Evolutionary conservation across 495 filamentous ascomycete genomes (phyloP).

Genomic region (Glarea lozoyensis): DNA sequence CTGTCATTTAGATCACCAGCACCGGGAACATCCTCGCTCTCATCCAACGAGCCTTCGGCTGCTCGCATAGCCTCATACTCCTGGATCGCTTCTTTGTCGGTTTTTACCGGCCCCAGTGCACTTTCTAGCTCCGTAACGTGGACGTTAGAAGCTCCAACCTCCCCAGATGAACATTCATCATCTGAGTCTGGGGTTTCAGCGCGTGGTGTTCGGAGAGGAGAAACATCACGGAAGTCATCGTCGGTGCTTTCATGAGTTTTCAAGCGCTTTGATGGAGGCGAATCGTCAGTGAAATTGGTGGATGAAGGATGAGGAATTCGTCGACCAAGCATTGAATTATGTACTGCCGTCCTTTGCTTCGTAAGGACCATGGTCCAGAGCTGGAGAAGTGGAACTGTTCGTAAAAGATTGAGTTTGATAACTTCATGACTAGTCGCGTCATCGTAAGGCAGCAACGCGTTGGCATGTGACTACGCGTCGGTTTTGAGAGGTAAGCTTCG

Average conservation of each 20-base stretch:
- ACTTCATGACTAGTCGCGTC: neutral
- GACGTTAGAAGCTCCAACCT: slow-evolving; percentile 21
- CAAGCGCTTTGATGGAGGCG: slow-evolving; percentile 27
- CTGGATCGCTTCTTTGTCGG: slow-evolving; percentile 62
- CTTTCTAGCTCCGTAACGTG: slow-evolving; percentile 66
- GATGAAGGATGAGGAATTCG: slow-evolving; percentile 25
- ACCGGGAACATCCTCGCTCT: no score
- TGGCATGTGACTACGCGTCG: no score
- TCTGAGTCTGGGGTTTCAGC: slow-evolving; percentile 16
- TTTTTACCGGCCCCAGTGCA: slow-evolving; percentile 58
- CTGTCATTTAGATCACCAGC: slow-evolving; percentile 20
- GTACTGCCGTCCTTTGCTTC: slow-evolving; percentile 6
- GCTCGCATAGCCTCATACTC: slow-evolving; percentile 61
- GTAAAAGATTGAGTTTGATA: neutral
- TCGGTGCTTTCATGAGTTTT: slow-evolving; percentile 28
- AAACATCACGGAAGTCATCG: slow-evolving; percentile 15
- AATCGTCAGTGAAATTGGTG: slow-evolving; percentile 28
- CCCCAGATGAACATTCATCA: slow-evolving; percentile 26
- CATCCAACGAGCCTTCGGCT: slow-evolving; percentile 28
- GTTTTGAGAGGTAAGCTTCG: no score
- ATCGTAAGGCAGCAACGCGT: slow-evolving; percentile 4
- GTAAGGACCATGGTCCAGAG: slow-evolving; percentile 18
- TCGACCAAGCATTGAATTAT: slow-evolving; percentile 21
- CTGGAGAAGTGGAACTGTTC: neutral
- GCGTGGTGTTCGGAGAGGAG: slow-evolving; percentile 12